phyloP scores from a whole-genome alignment of 148 eudicot genomes.

The Euryodendron excelsum region DNA sequence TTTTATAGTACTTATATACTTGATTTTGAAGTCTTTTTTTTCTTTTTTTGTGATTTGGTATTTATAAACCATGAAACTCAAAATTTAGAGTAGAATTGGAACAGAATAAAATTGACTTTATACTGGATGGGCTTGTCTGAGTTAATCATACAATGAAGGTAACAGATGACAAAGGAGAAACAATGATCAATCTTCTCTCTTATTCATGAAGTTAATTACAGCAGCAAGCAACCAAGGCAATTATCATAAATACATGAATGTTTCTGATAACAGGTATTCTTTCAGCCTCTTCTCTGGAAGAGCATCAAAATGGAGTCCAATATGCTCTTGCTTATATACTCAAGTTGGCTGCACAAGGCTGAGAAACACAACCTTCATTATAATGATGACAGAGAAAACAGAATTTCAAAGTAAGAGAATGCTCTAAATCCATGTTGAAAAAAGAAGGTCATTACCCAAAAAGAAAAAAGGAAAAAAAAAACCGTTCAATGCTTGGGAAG shows the following conservation, averaged over 20 bases:
- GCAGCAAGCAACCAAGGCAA: not conserved
- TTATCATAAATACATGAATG: not conserved
- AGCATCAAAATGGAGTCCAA: not conserved
- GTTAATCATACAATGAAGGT: no score
- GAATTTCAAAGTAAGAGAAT: not conserved
- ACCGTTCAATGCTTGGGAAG: not conserved
- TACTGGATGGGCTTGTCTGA: no score
- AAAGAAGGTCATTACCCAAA: not conserved
- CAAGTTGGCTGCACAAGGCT: not conserved
- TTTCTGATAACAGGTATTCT: not conserved
- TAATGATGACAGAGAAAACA: not conserved
- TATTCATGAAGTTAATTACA: conserved; percentile 1
- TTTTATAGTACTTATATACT: no score
- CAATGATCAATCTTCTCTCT: not conserved
- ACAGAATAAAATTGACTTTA: no score
- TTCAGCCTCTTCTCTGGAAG: not conserved
- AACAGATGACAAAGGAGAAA: no score
- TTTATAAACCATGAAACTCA: no score
- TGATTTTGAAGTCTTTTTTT: no score
- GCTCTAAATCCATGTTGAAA: not conserved
- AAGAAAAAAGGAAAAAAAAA: not conserved
- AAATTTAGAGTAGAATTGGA: no score
- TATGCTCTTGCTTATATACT: not conserved
- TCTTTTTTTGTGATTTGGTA: no score
- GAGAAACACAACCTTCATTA: not conserved